These are phyloP conservation scores for Phytopythium ostracodes DNA, from an alignment of 352 stramenopile genomes.

Conservation along the genomic window DNA sequence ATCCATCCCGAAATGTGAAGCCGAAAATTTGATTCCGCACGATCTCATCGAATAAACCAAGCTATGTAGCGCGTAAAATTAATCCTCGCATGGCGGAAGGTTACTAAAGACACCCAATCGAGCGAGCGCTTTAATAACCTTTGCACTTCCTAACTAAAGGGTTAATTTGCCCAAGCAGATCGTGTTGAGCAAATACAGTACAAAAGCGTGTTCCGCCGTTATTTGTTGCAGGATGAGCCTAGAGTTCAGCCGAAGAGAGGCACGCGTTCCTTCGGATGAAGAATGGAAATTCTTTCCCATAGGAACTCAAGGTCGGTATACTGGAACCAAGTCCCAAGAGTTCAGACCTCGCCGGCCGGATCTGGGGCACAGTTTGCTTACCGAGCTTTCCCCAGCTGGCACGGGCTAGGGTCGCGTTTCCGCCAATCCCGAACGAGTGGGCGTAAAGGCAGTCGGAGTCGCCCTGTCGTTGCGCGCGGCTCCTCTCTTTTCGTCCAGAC, in stretches of 20 bases:
- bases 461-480: neutral
- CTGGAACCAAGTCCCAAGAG: neutral
- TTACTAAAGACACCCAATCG: neutral
- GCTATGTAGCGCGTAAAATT: neutral
- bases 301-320: neutral
- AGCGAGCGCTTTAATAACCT: neutral
- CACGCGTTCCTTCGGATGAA: too few relatives aligned
- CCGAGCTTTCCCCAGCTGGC: conserved; percentile 4
- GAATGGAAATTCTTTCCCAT: too few relatives aligned
- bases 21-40: conserved; percentile 1
- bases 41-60: neutral
- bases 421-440: neutral
- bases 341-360: neutral
- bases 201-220: neutral
- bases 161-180: too few relatives aligned
- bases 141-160: too few relatives aligned
- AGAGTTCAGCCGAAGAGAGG: neutral
- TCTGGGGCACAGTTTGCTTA: neutral
- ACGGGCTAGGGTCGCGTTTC: neutral
- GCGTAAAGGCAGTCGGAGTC: neutral
- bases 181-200: too few relatives aligned
- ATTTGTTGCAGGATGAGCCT: neutral
- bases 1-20: neutral
- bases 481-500: neutral
- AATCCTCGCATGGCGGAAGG: neutral